These are phyloP conservation scores for Purpureocillium lavendulum DNA, from an alignment of 2,329 filamentous ascomycete species.

Conservation along the genomic window DNA sequence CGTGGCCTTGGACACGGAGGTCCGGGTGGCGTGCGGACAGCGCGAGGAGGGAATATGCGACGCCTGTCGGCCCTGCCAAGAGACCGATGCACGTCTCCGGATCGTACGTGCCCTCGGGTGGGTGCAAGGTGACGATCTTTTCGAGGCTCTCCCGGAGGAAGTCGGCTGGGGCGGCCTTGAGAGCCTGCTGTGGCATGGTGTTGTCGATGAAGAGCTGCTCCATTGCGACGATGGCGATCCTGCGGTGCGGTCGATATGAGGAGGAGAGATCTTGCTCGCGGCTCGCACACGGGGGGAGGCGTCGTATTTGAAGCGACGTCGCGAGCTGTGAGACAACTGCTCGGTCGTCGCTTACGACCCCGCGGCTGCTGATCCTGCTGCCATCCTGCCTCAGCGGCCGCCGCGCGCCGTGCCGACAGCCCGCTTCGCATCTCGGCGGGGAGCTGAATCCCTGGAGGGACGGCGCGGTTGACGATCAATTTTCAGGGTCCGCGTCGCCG, in stretches of 20 bases:
- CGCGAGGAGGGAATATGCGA: constrained; percentile 47
- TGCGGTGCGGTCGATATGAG: too few species aligned
- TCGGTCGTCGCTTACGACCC: too few species aligned
- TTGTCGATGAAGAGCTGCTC: constrained; percentile 23
- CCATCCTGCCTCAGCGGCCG: too few species aligned
- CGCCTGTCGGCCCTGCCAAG: constrained; percentile 43
- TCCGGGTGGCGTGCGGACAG: constrained; percentile 35
- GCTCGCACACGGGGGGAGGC: too few species aligned
- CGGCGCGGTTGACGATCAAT: too few species aligned
- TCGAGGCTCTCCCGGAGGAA: constrained; percentile 26
- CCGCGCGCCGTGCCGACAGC: too few species aligned
- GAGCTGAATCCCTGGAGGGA: background rate
- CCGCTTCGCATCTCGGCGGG: too few species aligned
- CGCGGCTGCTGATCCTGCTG: too few species aligned
- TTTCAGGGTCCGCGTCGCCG: too few species aligned
- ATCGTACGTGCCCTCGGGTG: constrained; percentile 25
- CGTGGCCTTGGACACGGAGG: constrained; percentile 31
- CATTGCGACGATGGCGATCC: constrained; percentile 12
- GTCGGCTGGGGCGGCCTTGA: constrained; percentile 16
- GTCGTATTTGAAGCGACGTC: too few species aligned
- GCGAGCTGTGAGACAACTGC: too few species aligned
- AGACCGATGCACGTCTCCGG: constrained; percentile 34
- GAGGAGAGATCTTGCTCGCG: too few species aligned
- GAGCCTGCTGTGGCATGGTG: constrained; percentile 16
- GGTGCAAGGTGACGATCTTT: constrained; percentile 25